These are phyloP conservation scores for Colletotrichum acutatum DNA, from an alignment of 2,329 filamentous ascomycete species.

Conservation along the genomic window DNA sequence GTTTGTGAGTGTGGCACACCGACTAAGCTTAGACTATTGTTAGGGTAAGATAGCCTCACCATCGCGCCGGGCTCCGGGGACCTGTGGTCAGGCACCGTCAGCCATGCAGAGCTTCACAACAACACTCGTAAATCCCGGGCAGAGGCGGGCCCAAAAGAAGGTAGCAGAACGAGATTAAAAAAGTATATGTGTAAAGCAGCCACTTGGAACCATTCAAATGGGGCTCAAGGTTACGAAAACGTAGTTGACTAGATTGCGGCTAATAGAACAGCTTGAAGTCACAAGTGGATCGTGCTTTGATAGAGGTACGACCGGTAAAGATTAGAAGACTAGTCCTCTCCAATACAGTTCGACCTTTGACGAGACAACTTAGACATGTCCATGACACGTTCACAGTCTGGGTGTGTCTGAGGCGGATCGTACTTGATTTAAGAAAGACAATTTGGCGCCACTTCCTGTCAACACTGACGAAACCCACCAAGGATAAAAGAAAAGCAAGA, in stretches of 20 bases:
- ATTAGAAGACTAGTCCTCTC: neutral
- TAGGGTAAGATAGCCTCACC: constrained; percentile 17
- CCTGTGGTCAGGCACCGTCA: neutral
- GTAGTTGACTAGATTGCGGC: neutral
- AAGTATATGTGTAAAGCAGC: neutral
- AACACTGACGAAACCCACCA: neutral
- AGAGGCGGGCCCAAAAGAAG: neutral
- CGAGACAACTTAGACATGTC: neutral
- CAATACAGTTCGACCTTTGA: neutral
- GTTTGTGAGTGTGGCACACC: neutral
- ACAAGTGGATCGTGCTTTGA: neutral
- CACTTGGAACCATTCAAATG: neutral
- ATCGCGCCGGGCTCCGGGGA: neutral
- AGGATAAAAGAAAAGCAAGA: constrained; percentile 8
- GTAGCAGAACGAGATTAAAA: neutral
- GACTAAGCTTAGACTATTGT: neutral
- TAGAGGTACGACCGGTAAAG: neutral
- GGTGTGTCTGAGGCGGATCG: constrained; percentile 1
- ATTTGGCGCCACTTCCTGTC: neutral
- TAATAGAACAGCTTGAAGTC: neutral
- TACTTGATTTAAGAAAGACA: neutral
- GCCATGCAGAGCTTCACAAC: neutral
- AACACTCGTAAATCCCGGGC: neutral
- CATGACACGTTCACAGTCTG: neutral
- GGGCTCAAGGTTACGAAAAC: neutral